Evolutionary conservation across 2,329 filamentous ascomycete species (phyloP).

Genomic region (Botrytis aclada): DNA sequence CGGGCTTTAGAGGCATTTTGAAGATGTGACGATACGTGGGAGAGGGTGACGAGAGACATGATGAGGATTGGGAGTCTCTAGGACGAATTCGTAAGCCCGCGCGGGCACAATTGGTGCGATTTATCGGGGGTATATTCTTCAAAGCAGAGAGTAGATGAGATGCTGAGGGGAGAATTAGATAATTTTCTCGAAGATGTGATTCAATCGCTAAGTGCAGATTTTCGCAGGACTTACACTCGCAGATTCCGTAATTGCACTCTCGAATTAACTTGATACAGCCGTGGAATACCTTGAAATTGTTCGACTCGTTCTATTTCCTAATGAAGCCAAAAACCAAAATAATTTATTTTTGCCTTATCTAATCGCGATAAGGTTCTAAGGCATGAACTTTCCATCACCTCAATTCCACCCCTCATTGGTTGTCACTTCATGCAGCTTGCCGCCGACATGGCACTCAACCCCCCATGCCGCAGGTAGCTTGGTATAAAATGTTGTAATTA

Average conservation of each 20-base stretch:
- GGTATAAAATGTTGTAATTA: neutral
- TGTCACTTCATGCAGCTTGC: conserved; percentile 14
- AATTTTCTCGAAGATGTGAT: neutral
- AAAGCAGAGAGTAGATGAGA: neutral
- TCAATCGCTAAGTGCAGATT: neutral
- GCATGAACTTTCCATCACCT: conserved; percentile 5
- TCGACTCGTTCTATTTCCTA: neutral
- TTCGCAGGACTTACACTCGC: neutral
- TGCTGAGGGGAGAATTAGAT: conserved; percentile 6
- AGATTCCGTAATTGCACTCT: neutral
- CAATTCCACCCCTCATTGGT: conserved; percentile 11
- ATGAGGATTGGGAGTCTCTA: conserved; percentile 18
- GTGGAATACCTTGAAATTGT: neutral
- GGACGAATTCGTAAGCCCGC: conserved; percentile 24
- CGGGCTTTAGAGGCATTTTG: conserved; percentile 71
- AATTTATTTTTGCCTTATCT: conserved; percentile 21
- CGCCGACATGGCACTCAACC: conserved; percentile 10
- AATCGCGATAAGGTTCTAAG: conserved; percentile 16
- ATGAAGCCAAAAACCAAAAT: conserved; percentile 10
- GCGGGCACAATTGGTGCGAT: conserved; percentile 27
- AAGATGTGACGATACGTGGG: conserved; percentile 69
- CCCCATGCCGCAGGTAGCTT: conserved; percentile 17
- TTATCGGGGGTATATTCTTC: conserved; percentile 12
- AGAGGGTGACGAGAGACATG: conserved; percentile 71
- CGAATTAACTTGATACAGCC: neutral